Evolutionary conservation across 140 eudicot genomes (phyloP).

Genomic region (Bidens hawaiensis): DNA sequence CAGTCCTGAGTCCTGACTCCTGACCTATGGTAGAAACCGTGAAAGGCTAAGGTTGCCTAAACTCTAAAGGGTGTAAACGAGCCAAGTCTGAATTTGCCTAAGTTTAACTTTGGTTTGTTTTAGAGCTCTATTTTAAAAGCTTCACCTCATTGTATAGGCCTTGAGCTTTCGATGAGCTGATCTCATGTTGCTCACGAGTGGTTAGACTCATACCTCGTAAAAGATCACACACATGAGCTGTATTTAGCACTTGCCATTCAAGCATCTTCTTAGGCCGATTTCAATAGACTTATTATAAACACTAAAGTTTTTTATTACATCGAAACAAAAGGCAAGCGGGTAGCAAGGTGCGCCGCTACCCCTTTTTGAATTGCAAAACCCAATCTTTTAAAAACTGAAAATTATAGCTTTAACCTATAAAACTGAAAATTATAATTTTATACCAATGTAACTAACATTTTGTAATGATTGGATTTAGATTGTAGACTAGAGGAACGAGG

Average conservation of each 20-base stretch:
- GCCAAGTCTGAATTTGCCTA: neutral
- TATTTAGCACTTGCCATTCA: neutral
- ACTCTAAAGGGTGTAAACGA: neutral
- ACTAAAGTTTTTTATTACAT: too few relatives aligned
- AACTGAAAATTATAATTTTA: neutral
- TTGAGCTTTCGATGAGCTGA: neutral
- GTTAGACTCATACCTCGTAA: neutral
- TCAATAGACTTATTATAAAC: neutral
- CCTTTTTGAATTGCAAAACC: too few relatives aligned
- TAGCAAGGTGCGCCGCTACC: too few relatives aligned
- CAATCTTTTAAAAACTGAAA: too few relatives aligned
- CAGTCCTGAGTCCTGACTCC: too few relatives aligned
- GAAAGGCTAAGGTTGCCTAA: neutral
- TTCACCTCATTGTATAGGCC: too few relatives aligned
- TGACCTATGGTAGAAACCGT: neutral
- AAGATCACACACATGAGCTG: neutral
- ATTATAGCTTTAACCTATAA: too few relatives aligned
- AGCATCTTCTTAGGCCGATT: neutral
- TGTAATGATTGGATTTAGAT: too few relatives aligned
- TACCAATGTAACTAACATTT: too few relatives aligned
- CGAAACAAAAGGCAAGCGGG: too few relatives aligned
- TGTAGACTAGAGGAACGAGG: conserved; percentile 56
- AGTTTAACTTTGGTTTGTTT: neutral
- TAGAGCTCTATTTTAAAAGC: too few relatives aligned
- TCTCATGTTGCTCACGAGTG: neutral